Percentiles rank a stretch among this genome's conserved stretches.
These are phyloP conservation scores for Bryopsis sp. DNA, from an alignment of 139 green algal species.

Conservation along the genomic window DNA sequence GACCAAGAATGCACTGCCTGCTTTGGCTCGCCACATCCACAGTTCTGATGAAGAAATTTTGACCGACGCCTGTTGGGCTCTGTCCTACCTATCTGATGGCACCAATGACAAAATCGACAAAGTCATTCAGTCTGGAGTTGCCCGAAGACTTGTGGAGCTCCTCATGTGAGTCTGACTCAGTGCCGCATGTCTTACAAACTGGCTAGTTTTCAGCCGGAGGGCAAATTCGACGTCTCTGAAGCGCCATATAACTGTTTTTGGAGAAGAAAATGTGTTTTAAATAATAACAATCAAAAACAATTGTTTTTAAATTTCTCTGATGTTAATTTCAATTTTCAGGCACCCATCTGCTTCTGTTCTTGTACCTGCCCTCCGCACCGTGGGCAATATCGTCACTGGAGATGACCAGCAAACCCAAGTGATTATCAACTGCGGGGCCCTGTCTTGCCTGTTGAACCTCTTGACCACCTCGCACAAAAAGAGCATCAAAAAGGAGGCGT, in stretches of 20 bases:
- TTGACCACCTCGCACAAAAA: conserved; percentile 94
- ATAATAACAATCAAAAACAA: no score
- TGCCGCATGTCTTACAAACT: no score
- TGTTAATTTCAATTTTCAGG: no score
- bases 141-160: conserved; percentile 77
- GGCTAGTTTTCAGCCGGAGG: no score
- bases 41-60: conserved; percentile 94
- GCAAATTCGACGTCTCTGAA: no score
- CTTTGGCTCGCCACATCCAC: conserved; percentile 52
- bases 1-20: conserved; percentile 16
- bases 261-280: no score
- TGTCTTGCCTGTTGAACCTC: conserved; percentile 87
- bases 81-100: conserved; percentile 97
- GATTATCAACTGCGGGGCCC: conserved; percentile 94
- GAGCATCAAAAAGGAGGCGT: conserved; percentile 99
- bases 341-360: conserved; percentile 66
- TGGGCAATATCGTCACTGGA: conserved; percentile 99
- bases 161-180: conserved; percentile 27
- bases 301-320: no score
- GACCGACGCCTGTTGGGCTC: conserved; percentile 97
- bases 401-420: conserved; percentile 96
- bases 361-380: conserved; percentile 93
- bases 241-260: no score
- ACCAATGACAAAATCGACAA: conserved; percentile 98
- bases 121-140: conserved; percentile 92